phyloP scores from a whole-genome alignment of 352 stramenopile species.

The Phytopythium sindhum region DNA sequence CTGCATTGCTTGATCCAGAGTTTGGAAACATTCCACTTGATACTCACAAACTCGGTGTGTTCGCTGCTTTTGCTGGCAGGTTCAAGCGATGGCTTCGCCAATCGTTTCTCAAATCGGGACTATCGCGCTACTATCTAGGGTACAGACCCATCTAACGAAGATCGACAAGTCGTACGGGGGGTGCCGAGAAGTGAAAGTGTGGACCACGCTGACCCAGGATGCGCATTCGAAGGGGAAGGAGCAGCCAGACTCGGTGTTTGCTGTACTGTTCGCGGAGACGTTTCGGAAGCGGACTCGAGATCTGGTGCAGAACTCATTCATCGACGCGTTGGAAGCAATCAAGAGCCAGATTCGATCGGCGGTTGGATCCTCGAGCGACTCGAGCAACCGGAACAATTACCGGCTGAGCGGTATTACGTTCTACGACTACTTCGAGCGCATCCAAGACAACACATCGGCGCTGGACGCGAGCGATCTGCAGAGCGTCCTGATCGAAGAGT shows the following conservation, averaged over 20 bases:
- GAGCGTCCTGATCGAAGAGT: conserved; percentile 71
- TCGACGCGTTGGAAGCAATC: conserved; percentile 69
- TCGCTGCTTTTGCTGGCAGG: conserved; percentile 21
- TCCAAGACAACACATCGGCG: conserved; percentile 59
- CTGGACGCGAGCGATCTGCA: conserved; percentile 75
- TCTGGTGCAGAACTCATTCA: conserved; percentile 73
- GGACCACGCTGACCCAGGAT: conserved; percentile 19
- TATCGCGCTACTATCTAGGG: conserved; percentile 47
- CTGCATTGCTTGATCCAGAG: not conserved
- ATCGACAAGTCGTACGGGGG: conserved; percentile 27
- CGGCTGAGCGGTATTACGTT: conserved; percentile 55
- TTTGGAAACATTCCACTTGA: not conserved
- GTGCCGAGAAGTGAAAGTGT: conserved; percentile 36
- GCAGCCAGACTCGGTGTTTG: conserved; percentile 42
- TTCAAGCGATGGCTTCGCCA: conserved; percentile 28
- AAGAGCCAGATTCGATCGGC: conserved; percentile 51
- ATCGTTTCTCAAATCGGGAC: conserved; percentile 58
- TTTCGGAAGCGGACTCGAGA: conserved; percentile 64
- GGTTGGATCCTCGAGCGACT: conserved; percentile 22
- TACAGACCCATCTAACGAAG: not conserved
- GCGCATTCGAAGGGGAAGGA: not conserved
- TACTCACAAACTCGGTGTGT: not conserved
- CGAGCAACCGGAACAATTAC: conserved; percentile 18
- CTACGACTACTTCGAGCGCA: conserved; percentile 74
- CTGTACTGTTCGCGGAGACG: conserved; percentile 53